A percentile compares a stretch with the other conserved stretches of the same genome.
phyloP scores from a whole-genome alignment of 139 green algal species.

The Yamagishiella unicocca region DNA sequence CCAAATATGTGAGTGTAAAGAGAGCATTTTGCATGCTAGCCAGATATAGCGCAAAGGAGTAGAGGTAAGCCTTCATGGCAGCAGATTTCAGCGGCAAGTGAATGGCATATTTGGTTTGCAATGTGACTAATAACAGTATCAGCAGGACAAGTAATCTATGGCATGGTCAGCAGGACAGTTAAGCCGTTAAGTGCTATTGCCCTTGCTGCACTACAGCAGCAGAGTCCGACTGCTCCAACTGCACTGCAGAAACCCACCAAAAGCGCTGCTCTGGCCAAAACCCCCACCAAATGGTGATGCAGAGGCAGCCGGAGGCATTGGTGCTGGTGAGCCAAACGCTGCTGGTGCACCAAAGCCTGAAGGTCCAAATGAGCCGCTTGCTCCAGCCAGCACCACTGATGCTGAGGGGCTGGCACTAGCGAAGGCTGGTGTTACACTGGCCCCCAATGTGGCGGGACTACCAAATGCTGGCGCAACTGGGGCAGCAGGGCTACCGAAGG shows the following conservation, averaged over 20 bases:
- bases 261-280: slow-evolving; percentile 12
- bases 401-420: not conserved
- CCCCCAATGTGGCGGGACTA: not conserved
- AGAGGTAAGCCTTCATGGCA: no score
- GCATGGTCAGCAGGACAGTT: not conserved
- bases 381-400: not conserved
- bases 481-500: slow-evolving; percentile 23
- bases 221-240: not conserved
- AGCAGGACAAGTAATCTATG: not conserved
- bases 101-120: no score
- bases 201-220: no score
- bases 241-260: not conserved
- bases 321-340: slow-evolving; percentile 29
- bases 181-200: no score
- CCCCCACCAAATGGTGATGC: slow-evolving; percentile 6
- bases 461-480: not conserved
- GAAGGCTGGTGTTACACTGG: not conserved
- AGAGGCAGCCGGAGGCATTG: not conserved
- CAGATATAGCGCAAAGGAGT: not conserved
- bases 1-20: not conserved
- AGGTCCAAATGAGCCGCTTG: not conserved
- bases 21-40: not conserved
- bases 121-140: not conserved
- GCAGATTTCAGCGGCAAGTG: no score
- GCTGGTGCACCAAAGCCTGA: not conserved